Conservation (phyloP, 2,329 filamentous ascomycete genomes). For the Verticillium isaacii region DNA sequence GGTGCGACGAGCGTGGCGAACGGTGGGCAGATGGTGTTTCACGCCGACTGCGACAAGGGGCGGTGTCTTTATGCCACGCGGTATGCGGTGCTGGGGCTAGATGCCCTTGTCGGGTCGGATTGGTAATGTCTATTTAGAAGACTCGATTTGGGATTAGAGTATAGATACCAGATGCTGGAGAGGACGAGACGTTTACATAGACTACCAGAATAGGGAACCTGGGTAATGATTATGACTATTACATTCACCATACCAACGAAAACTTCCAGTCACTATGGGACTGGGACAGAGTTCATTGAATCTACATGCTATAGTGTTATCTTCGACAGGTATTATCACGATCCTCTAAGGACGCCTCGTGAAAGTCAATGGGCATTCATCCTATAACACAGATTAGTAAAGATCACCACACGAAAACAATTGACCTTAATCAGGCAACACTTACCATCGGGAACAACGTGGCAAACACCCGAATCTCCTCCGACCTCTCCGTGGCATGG, state of each 20-base stretch:
- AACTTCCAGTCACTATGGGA: no score
- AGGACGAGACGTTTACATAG: background rate
- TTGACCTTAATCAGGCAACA: background rate
- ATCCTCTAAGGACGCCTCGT: constrained; percentile 17
- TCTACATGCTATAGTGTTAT: background rate
- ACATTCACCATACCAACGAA: no score
- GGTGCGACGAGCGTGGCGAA: constrained; percentile 29
- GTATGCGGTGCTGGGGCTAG: background rate
- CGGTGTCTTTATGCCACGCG: constrained; percentile 30
- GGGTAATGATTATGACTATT: background rate
- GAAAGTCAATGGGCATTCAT: constrained; percentile 30
- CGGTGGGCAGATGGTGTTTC: constrained; percentile 27
- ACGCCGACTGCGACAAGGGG: constrained; percentile 27
- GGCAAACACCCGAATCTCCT: constrained; percentile 47
- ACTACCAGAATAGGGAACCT: background rate
- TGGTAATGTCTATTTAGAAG: background rate
- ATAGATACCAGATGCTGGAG: background rate
- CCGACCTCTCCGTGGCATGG: constrained; percentile 39
- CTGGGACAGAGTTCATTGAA: no score
- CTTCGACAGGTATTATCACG: no score
- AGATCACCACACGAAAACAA: background rate
- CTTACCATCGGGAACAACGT: constrained; percentile 43
- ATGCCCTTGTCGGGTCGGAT: background rate
- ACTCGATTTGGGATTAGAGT: background rate
- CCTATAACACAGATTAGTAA: constrained; percentile 18